These are phyloP conservation scores for Neltuma alba DNA, from an alignment of 306 rosid species.

Conservation along the genomic window DNA sequence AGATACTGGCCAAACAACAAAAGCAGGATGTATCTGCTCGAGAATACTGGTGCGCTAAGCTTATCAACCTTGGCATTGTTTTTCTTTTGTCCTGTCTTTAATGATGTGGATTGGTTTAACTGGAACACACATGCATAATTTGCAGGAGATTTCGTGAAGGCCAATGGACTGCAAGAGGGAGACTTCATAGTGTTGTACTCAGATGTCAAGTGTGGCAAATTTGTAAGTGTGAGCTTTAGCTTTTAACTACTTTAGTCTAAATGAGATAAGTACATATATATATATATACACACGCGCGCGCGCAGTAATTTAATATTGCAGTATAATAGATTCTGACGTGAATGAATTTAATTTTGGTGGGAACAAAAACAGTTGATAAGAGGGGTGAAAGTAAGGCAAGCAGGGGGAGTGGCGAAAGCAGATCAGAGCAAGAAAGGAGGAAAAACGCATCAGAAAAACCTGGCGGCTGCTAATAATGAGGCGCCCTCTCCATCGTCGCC, in stretches of 20 bases:
- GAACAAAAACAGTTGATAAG: constrained; percentile 68
- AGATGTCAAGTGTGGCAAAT: constrained; percentile 88
- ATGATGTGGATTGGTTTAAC: neutral
- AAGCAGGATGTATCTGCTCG: constrained; percentile 99
- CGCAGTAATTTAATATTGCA: neutral
- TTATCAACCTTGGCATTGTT: neutral
- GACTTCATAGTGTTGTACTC: constrained; percentile 96
- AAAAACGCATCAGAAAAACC: constrained; percentile 69
- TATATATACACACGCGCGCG: too few species aligned
- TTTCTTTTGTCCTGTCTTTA: neutral
- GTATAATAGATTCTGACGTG: neutral
- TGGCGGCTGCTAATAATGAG: constrained; percentile 35
- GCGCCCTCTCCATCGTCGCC: constrained; percentile 31
- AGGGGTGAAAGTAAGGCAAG: constrained; percentile 94
- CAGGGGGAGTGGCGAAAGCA: constrained; percentile 53
- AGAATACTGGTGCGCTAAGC: constrained; percentile 74
- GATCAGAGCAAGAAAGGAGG: constrained; percentile 61
- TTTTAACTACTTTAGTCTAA: neutral
- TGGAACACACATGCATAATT: constrained; percentile 1
- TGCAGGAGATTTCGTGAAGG: constrained; percentile 93
- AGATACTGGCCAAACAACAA: constrained; percentile 99
- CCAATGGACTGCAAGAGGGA: constrained; percentile 98
- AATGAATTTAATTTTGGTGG: neutral
- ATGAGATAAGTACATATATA: too few species aligned
- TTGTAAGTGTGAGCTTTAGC: constrained; percentile 47